Percentiles rank a stretch among this genome's conserved stretches.
Evolutionary conservation across 345 rosid genomes (phyloP).

Genomic region (Clarkia xantiana): DNA sequence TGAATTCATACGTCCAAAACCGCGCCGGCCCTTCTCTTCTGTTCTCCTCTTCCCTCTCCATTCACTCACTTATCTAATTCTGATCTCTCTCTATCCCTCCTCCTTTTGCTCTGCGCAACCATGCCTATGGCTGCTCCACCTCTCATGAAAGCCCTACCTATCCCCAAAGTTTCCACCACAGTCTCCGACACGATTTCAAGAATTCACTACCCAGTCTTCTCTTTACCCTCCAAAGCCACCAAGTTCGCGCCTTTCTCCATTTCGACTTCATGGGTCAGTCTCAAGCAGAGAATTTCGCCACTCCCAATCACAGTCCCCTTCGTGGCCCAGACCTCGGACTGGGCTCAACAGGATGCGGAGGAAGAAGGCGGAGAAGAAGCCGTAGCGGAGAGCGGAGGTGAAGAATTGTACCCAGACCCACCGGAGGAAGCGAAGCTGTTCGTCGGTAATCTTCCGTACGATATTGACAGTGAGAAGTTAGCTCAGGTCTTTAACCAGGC

Average conservation of each 20-base stretch:
- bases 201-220: conserved; percentile 4
- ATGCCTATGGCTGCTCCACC: conserved; percentile 9
- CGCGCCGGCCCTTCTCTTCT: neutral
- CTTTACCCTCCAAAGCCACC: conserved; percentile 2
- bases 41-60: conserved; percentile 8
- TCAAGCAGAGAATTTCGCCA: conserved; percentile 11
- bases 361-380: conserved; percentile 21
- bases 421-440: conserved; percentile 84
- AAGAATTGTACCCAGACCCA: conserved; percentile 27
- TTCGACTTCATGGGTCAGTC: conserved; percentile 11
- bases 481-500: conserved; percentile 80
- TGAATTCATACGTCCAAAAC: too few species aligned
- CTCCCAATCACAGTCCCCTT: conserved; percentile 18
- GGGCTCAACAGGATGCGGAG: conserved; percentile 26
- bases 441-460: conserved; percentile 76
- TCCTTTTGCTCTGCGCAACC: neutral
- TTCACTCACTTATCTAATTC: neutral
- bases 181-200: conserved; percentile 13
- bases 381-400: conserved; percentile 27
- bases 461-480: conserved; percentile 62
- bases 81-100: neutral
- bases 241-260: conserved; percentile 15
- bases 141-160: neutral
- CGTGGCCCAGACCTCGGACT: conserved; percentile 56
- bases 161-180: conserved; percentile 13